Conservation (phyloP, 176 grass and related monocot species). For the Ensete glaucum region DNA sequence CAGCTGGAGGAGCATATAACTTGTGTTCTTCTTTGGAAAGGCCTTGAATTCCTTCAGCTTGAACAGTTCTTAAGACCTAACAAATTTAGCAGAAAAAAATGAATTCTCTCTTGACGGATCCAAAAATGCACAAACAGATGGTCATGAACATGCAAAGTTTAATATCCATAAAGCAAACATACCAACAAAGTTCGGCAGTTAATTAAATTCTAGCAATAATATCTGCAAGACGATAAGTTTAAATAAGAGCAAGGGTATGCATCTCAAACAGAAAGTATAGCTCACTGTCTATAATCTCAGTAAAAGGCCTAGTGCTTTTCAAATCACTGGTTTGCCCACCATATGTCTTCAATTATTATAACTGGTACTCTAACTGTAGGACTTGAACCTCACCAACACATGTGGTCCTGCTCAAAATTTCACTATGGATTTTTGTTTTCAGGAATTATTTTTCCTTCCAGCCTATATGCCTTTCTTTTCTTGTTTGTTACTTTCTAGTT, state of each 20-base stretch:
- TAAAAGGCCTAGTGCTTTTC: too few species aligned
- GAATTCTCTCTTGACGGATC: neutral
- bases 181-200: neutral
- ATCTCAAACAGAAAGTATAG: neutral
- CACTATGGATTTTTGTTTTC: too few species aligned
- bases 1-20: slow-evolving; percentile 71
- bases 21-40: slow-evolving; percentile 80
- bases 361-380: too few species aligned
- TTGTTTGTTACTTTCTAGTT: too few species aligned
- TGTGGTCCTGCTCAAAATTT: too few species aligned
- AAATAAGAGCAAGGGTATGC: neutral
- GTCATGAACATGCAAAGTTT: neutral
- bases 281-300: too few species aligned
- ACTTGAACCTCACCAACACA: too few species aligned
- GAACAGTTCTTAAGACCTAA: slow-evolving; percentile 90
- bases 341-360: too few species aligned
- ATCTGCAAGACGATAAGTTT: neutral
- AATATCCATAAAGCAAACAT: neutral
- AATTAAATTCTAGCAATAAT: neutral
- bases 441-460: too few species aligned
- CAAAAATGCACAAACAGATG: neutral
- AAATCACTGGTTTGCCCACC: too few species aligned
- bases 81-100: slow-evolving; percentile 22
- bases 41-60: slow-evolving; percentile 73
- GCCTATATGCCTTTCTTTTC: too few species aligned